Evolutionary conservation across 371 early-diverging fungal genomes (phyloP), one percentile per base, ranked within the genome.

Genomic region (Mucor velutinosus): DNA sequence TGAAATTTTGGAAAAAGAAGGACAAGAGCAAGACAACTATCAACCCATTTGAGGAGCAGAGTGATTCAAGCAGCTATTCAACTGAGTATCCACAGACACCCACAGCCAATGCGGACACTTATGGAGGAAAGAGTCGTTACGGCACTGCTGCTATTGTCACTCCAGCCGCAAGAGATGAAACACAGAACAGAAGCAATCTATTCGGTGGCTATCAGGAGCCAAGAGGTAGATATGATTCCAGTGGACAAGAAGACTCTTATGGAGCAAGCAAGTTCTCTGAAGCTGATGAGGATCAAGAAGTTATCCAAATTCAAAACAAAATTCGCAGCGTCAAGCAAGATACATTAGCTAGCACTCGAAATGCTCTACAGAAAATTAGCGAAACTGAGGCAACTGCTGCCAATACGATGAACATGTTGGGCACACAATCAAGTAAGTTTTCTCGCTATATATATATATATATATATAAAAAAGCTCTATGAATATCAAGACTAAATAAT

Each of bases 311-410:
- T 51, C 75, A 86, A 63, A 72, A 81, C 35, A 83, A 89, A 73
- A 92, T 93, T 53, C 78, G 76, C 19, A 78, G 90, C 65, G 83
- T 83, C 33, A 93, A 93, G 67, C 85, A 87, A 70, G 93, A 93
- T 65, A 86, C 92, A 19, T 78, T 91, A 33, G 83, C 85, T 41
- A 89, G 89, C 19, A 89, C 93, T n/a, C 85, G 94, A 41, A 79
- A 86, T 39, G 90, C 94, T 6, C 76, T 93, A 29, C 81, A 81
- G 45, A 85, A 85, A 47, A 74, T 93, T 1, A 76, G 86, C 57
- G 89, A 92, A 67, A 84, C 93, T 5, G 89, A 93, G 39, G 80
- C 78, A 21, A 75, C 87, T 2, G 92, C 90, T 4, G 79, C 73
- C 11, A 82, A 81, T 32, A 92, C 89, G 12, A 79, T 94, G 81